Evolutionary conservation across 164 flowering plant genomes (phyloP).

Genomic region (Saururus chinensis): DNA sequence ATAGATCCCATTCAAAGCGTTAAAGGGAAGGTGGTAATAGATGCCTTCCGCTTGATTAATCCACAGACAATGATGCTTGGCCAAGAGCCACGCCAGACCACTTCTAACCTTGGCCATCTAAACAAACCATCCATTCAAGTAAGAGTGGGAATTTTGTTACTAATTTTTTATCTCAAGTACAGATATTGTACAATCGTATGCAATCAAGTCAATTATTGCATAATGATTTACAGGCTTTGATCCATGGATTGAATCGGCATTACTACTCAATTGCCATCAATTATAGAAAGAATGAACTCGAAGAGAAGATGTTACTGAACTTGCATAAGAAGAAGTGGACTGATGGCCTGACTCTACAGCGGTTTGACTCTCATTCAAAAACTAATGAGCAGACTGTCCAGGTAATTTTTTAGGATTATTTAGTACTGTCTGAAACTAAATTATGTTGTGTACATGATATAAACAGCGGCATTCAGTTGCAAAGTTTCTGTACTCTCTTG

Average conservation of each 20-base stretch:
- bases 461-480: too few species aligned
- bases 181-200: not conserved
- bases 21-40: constrained; percentile 95
- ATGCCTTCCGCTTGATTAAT: constrained; percentile 85
- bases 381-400: constrained; percentile 46
- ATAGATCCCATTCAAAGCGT: constrained; percentile 76
- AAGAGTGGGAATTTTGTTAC: constrained; percentile 1
- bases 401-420: constrained; percentile 6
- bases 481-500: too few species aligned
- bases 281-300: constrained; percentile 91
- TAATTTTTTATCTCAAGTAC: not conserved
- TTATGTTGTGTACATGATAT: too few species aligned
- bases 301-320: constrained; percentile 42
- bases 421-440: too few species aligned
- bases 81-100: constrained; percentile 94
- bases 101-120: constrained; percentile 65
- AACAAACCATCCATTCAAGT: constrained; percentile 33
- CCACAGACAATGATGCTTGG: constrained; percentile 95
- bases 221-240: constrained; percentile 53
- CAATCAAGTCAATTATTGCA: not conserved
- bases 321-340: constrained; percentile 99
- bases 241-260: constrained; percentile 90
- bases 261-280: constrained; percentile 95
- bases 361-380: constrained; percentile 23
- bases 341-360: constrained; percentile 48